Evolutionary conservation across 139 green algal genomes (phyloP), one percentile per base, ranked within the genome.

Genomic region (Chlamydomonas sp.): DNA sequence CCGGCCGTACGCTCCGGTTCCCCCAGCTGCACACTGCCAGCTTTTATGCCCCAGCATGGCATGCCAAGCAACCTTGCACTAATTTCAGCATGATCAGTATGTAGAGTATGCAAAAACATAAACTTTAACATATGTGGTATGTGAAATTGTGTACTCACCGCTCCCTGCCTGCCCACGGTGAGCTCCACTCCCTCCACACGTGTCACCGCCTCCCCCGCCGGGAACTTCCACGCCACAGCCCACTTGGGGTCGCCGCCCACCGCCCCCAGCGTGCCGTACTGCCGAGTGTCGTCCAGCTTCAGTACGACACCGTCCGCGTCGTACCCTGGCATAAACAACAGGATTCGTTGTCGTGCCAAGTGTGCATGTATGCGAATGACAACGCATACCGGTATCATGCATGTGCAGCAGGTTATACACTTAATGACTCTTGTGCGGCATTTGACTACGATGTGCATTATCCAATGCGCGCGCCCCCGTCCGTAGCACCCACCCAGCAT

Each of bases 141-240:
- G 60, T 62, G 8, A 71, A 58, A 49, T 7, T 79, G 16, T 77
- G 8, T 7, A 72, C 72, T 57, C 18, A 92, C 85, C 77, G 67
- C 75, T 5, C 93, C 92, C 10, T 66, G 84, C 49, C 93, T 79
- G 4, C 93, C 93, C 49, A 96, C 88, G 15, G 58, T 86, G 62
- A 92, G 80, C 71, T 89, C 74, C 62, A 96, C 84, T 62, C 80
- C 90, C 63, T 63, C 3, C 49, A 96, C 63, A n/a, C 60, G 59
- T 3, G 93, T 95, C 67, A 92, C 73, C 9, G 87, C 82, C 86
- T 91, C 85, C 16, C 84, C 71, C 4, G 91, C 89, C 0, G 89
- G 91, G 75, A 94, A 95, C 91, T 96, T 96, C 85, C 89, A 92
- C 0, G 93, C 93, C 60, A 96, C 83, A 2, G 93, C 92, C 92